phyloP scores from a whole-genome alignment of 108 stramenopile genomes.

The Nitzschia sp. region DNA sequence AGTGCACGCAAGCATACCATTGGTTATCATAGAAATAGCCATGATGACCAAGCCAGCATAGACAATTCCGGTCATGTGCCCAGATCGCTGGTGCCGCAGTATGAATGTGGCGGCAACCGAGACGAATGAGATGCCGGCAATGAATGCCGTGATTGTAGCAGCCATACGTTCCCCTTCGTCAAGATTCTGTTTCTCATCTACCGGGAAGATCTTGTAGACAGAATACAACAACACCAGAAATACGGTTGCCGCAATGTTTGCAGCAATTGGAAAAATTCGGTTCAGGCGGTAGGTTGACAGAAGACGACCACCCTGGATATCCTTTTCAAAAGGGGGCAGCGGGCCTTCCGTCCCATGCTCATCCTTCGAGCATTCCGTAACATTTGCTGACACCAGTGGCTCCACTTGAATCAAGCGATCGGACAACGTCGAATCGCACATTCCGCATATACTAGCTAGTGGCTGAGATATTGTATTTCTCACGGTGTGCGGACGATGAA shows the following conservation, averaged over 20 bases:
- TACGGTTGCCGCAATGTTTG: neutral
- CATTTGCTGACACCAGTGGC: no score
- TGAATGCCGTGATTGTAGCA: neutral
- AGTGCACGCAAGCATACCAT: neutral
- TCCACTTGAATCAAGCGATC: no score
- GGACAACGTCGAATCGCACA: no score
- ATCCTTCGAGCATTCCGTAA: no score
- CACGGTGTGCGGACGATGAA: no score
- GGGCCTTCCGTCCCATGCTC: no score
- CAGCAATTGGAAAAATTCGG: neutral
- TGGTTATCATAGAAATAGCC: slow-evolving; percentile 2
- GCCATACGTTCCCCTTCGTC: neutral
- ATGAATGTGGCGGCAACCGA: neutral
- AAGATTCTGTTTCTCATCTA: slow-evolving; percentile 1
- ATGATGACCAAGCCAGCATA: neutral
- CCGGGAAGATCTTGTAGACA: neutral
- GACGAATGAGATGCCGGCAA: neutral
- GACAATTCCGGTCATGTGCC: neutral
- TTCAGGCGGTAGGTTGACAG: neutral
- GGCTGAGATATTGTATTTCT: no score
- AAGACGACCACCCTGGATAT: no score
- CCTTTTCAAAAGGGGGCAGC: no score
- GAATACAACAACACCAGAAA: slow-evolving; percentile 1
- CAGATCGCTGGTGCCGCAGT: neutral
- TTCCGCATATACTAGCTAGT: no score